Conservation (phyloP, 257 asterid genomes). For the Cynanchum wilfordii region DNA sequence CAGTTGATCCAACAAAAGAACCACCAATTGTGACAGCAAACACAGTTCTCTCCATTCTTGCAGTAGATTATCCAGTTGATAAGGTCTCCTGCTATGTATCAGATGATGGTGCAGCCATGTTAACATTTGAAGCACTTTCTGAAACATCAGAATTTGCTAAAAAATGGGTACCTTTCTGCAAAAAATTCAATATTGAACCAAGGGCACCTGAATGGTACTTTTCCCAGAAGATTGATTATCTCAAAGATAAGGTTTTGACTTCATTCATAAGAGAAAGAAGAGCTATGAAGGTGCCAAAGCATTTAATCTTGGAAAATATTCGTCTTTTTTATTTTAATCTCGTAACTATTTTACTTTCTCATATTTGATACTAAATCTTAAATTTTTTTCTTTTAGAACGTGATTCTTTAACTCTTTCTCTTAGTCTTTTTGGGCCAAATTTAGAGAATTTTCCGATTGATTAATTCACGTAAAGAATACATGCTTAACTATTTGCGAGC, state of each 20-base stretch:
- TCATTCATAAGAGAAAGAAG: slow-evolving; percentile 33
- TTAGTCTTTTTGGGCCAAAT: too few species aligned
- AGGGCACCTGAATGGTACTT: slow-evolving; percentile 38
- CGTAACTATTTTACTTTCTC: too few species aligned
- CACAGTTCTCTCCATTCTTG: slow-evolving; percentile 34
- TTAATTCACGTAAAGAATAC: too few species aligned
- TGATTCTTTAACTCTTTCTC: too few species aligned
- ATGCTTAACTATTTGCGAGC: too few species aligned
- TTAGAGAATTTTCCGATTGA: too few species aligned
- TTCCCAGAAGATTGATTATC: slow-evolving; percentile 29
- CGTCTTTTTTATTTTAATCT: too few species aligned
- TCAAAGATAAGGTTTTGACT: slow-evolving; percentile 26
- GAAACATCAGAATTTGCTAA: slow-evolving; percentile 28
- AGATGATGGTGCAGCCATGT: slow-evolving; percentile 36
- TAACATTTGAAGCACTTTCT: slow-evolving; percentile 34
- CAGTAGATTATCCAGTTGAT: slow-evolving; percentile 33
- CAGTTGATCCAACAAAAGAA: slow-evolving; percentile 34
- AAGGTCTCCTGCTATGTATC: slow-evolving; percentile 34
- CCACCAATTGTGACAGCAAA: slow-evolving; percentile 35
- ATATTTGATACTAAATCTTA: too few species aligned
- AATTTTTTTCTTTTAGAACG: too few species aligned
- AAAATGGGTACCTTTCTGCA: slow-evolving; percentile 38
- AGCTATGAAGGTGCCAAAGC: slow-evolving; percentile 27
- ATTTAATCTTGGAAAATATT: background rate
- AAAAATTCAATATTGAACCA: slow-evolving; percentile 30